Evolutionary conservation across 1,284 basidiomycete species (phyloP).

Genomic region (Cryptococcus sp.): DNA sequence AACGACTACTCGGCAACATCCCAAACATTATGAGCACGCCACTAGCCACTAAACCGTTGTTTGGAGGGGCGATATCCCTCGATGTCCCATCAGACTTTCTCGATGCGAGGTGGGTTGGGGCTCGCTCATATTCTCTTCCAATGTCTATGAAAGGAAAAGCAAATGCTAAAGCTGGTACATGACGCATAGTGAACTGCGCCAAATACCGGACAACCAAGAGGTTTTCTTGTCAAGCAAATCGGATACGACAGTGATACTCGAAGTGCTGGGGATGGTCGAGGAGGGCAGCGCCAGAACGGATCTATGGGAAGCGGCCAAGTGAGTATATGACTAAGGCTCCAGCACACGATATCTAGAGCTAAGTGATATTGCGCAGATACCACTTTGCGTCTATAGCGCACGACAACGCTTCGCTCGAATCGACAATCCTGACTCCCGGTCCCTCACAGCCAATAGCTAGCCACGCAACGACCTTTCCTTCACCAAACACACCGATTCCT

Average conservation of each 20-base stretch:
- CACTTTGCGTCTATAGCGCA: slow-evolving; percentile 91
- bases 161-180: neutral
- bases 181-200: slow-evolving; percentile 72
- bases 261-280: slow-evolving; percentile 76
- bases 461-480: slow-evolving; percentile 11
- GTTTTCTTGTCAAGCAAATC: slow-evolving; percentile 77
- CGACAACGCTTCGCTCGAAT: slow-evolving; percentile 75
- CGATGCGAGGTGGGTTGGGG: slow-evolving; percentile 77
- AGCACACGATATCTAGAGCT: too few species aligned
- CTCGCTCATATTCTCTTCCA: slow-evolving; percentile 9
- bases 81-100: slow-evolving; percentile 63
- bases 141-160: neutral
- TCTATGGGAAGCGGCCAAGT: slow-evolving; percentile 68
- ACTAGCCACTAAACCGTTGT: slow-evolving; percentile 40
- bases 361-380: slow-evolving; percentile 60
- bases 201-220: slow-evolving; percentile 97
- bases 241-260: slow-evolving; percentile 77
- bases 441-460: slow-evolving; percentile 19
- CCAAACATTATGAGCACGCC: neutral
- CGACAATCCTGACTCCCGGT: slow-evolving; percentile 53
- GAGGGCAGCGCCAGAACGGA: slow-evolving; percentile 54
- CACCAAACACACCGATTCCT: slow-evolving; percentile 57
- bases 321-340: slow-evolving; percentile 26
- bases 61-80: slow-evolving; percentile 74
- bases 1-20: too few species aligned